These are phyloP conservation scores for Ceratocystis lukuohia DNA, from an alignment of 2,329 filamentous ascomycete species.

Conservation along the genomic window DNA sequence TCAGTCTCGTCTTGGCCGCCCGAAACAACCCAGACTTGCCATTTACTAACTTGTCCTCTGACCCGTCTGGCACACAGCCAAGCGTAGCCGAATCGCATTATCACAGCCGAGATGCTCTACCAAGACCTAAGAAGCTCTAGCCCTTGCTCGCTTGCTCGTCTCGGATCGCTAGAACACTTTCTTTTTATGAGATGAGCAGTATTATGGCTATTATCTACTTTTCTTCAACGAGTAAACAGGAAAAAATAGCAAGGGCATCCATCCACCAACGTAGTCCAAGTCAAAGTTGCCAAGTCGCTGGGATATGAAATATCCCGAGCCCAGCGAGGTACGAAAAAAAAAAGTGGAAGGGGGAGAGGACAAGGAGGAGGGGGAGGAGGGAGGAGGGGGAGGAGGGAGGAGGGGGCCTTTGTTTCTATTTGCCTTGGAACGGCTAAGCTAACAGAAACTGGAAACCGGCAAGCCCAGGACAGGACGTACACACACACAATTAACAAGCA, in stretches of 20 bases:
- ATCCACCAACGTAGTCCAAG: too few species aligned
- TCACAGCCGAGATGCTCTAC: neutral
- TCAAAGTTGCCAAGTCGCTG: neutral
- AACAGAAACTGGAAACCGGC: conserved; percentile 1
- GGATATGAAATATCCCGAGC: neutral
- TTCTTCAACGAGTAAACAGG: neutral
- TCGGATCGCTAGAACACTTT: neutral
- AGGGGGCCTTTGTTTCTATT: neutral
- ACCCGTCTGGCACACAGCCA: neutral
- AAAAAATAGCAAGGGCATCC: neutral
- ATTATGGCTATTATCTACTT: neutral
- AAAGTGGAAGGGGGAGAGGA: neutral
- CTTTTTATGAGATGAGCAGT: neutral
- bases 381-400: neutral
- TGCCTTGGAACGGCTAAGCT: neutral
- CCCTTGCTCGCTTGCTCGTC: neutral
- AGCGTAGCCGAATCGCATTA: neutral
- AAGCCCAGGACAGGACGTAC: neutral
- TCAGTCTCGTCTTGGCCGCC: neutral
- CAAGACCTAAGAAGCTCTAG: neutral
- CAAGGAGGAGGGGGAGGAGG: neutral
- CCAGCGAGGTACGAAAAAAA: neutral
- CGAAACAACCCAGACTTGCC: neutral
- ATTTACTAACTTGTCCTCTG: neutral
- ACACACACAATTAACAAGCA: too few species aligned